phyloP scores from a whole-genome alignment of 768 basidiomycete genomes.

The Cystobasidium tubakii region DNA sequence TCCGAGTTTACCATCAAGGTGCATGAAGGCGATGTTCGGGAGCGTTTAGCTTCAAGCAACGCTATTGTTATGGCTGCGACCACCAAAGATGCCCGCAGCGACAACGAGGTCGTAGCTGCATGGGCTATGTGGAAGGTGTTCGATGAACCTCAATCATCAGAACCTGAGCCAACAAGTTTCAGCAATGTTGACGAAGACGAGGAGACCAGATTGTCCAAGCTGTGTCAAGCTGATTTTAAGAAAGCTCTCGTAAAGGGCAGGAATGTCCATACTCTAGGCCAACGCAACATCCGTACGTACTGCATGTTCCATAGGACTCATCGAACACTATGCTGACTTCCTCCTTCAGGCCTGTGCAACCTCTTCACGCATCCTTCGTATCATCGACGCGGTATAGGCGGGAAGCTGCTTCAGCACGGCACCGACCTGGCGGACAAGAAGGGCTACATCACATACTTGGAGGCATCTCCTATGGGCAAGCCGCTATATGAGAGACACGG shows the following conservation, averaged over 20 bases:
- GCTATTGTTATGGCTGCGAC: slow-evolving; percentile 2
- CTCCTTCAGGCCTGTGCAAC: slow-evolving; percentile 19
- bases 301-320: not conserved
- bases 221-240: not conserved
- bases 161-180: not conserved
- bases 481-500: slow-evolving; percentile 15
- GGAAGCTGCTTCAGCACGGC: not conserved
- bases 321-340: not conserved
- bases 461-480: slow-evolving; percentile 12
- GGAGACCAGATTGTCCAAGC: not conserved
- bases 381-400: slow-evolving; percentile 17
- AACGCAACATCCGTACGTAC: slow-evolving; percentile 12
- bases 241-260: not conserved
- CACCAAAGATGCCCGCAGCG: not conserved
- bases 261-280: not conserved
- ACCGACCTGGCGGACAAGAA: slow-evolving; percentile 11
- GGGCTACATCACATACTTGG: not conserved
- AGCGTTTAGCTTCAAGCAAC: not conserved
- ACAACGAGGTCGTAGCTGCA: not conserved
- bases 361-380: slow-evolving; percentile 3
- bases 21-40: not conserved
- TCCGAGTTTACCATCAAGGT: not conserved
- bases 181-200: not conserved
- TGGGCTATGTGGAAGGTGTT: slow-evolving; percentile 29
- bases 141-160: slow-evolving; percentile 1